Evolutionary conservation across 441 rosid species (phyloP), one percentile per base, ranked within the genome.

Genomic region (Populus hybrid): DNA sequence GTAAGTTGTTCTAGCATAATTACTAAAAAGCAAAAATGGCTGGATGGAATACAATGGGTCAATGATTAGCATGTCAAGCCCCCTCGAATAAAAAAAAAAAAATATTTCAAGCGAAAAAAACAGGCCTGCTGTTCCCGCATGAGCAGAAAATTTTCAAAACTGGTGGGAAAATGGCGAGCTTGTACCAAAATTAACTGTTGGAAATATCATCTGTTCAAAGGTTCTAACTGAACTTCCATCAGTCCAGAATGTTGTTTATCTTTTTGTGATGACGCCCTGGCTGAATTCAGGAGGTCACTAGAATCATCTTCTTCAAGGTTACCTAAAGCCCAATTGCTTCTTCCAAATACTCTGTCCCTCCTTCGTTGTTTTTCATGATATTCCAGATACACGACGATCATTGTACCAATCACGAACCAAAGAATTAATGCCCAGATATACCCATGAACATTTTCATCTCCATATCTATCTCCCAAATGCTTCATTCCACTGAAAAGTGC

Each of bases 171-270:
- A 66, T n/a, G 42, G 75, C 36, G 59, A 66, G 76, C 67, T 77
- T 66, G 67, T 77, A 72, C 71, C 74, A 34, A 77, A 71, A 54
- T 24, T 69, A 74, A 70, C 69, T 38, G 35, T 69, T 67, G 72
- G 77, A 76, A 77, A 59, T 40, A 79, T 88, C 89, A 93, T 85
- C 92, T 88, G 79, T 79, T 90, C 81, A 95, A 79, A 73, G 98
- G 95, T 85, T 94, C 98, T 84, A 95, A 84, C 82, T 95, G 99
- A 84, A 95, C 89, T 86, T 95, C 98, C 97, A 92, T 90, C 79
- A 85, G 82, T 81, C 89, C 90, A 18, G 90, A 83, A 30, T 80
- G 72, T 70, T 81, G 85, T 20, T 78, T 80, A 79, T 82, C 87
- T 83, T 85, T 92, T 77, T 86, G 92, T 80, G 82, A 82, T 67